phyloP scores from a whole-genome alignment of 768 basidiomycete genomes.

The Aureoboletus auriporus region DNA sequence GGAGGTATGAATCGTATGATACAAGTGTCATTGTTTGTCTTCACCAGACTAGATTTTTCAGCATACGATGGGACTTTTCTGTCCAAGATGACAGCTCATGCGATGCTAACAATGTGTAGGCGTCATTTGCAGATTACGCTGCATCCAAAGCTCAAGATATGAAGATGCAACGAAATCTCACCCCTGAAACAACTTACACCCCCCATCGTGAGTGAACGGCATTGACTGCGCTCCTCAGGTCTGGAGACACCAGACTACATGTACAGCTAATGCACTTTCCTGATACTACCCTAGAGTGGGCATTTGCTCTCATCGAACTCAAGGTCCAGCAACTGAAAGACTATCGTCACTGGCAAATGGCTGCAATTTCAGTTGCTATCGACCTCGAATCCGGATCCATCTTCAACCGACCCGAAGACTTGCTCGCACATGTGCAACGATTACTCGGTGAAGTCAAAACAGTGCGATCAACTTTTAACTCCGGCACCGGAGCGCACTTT shows the following conservation, averaged over 20 bases:
- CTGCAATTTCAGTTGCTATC: slow-evolving; percentile 98
- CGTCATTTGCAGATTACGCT: slow-evolving; percentile 78
- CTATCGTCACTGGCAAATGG: slow-evolving; percentile 97
- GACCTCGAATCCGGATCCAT: slow-evolving; percentile 97
- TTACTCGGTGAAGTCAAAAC: slow-evolving; percentile 96
- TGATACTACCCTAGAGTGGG: slow-evolving; percentile 70
- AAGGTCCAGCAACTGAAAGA: slow-evolving; percentile 85
- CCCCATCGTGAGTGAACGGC: slow-evolving; percentile 55
- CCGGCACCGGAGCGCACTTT: slow-evolving; percentile 90
- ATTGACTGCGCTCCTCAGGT: neutral
- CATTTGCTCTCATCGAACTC: slow-evolving; percentile 81
- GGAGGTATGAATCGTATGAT: no score
- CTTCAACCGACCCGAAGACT: slow-evolving; percentile 92
- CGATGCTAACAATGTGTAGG: slow-evolving; percentile 39
- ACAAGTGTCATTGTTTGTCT: no score
- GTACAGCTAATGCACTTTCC: slow-evolving; percentile 68
- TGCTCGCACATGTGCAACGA: slow-evolving; percentile 90
- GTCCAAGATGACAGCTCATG: slow-evolving; percentile 84
- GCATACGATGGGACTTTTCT: slow-evolving; percentile 94
- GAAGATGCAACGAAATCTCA: slow-evolving; percentile 78
- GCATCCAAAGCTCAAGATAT: slow-evolving; percentile 93
- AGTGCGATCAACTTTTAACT: slow-evolving; percentile 90
- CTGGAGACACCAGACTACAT: slow-evolving; percentile 5
- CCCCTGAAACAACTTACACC: slow-evolving; percentile 77
- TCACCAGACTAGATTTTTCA: slow-evolving; percentile 13